Conservation (phyloP, 2,329 filamentous ascomycete species). For the Penicillium janthinellum region DNA sequence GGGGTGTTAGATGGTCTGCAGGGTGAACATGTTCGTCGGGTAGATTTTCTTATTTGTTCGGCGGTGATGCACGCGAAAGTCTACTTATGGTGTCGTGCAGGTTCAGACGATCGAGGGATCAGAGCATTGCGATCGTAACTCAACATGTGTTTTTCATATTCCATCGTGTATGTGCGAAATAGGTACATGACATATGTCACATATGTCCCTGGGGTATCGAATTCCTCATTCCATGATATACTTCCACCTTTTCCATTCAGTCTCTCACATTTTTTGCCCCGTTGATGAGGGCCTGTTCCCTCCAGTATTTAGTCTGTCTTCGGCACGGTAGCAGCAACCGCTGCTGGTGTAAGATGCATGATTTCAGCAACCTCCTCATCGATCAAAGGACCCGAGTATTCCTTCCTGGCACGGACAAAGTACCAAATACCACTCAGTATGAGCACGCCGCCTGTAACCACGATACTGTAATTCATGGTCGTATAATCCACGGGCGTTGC, state of each 20-base stretch:
- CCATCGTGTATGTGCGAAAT: neutral
- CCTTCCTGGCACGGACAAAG: conserved; percentile 43
- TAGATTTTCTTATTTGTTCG: conserved; percentile 7
- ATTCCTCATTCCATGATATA: neutral
- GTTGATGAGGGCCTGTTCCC: neutral
- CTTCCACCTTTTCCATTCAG: neutral
- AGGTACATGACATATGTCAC: neutral
- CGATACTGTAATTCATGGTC: conserved; percentile 53
- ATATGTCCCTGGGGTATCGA: neutral
- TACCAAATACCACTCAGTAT: conserved; percentile 54
- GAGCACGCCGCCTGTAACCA: conserved; percentile 48
- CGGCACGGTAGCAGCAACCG: conserved; percentile 1
- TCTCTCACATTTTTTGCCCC: too few relatives aligned
- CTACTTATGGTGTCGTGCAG: neutral
- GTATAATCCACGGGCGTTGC: conserved; percentile 33
- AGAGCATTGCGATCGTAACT: neutral
- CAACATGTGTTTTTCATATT: neutral
- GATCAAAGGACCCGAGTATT: conserved; percentile 52
- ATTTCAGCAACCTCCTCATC: conserved; percentile 30
- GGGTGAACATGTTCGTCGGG: conserved; percentile 15
- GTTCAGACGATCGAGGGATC: neutral
- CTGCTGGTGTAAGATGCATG: conserved; percentile 21
- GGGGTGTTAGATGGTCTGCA: neutral
- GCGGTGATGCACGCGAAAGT: too few relatives aligned
- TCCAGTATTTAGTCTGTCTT: neutral